These are phyloP conservation scores for Phytopythium mirpurense DNA, from an alignment of 352 stramenopile species.

Conservation along the genomic window DNA sequence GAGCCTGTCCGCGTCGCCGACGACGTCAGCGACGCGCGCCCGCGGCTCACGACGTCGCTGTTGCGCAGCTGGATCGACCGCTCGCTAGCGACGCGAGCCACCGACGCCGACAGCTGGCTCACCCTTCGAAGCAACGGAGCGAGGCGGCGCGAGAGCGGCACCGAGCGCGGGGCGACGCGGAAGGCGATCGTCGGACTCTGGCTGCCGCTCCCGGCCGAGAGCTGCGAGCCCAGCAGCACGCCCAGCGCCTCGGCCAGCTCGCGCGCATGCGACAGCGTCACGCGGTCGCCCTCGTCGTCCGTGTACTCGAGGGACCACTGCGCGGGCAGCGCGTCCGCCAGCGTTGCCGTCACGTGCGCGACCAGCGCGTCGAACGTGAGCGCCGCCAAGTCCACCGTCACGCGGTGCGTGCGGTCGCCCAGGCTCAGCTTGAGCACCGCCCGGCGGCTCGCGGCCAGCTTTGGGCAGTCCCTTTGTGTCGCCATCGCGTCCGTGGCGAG, in stretches of 20 bases:
- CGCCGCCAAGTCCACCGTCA: constrained; percentile 23
- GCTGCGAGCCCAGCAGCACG: constrained; percentile 28
- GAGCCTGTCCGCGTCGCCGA: constrained; percentile 45
- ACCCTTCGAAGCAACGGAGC: constrained; percentile 42
- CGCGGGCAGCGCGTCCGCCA: constrained; percentile 19
- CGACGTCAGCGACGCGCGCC: constrained; percentile 44
- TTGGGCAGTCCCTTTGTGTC: not conserved
- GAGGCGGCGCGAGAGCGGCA: constrained; percentile 42
- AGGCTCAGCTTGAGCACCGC: constrained; percentile 55
- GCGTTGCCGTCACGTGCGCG: constrained; percentile 31
- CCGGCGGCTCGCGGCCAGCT: constrained; percentile 3
- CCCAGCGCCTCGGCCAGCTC: constrained; percentile 56
- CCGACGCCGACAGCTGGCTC: constrained; percentile 35
- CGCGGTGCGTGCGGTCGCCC: constrained; percentile 39
- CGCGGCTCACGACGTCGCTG: constrained; percentile 35
- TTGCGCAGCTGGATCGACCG: constrained; percentile 17
- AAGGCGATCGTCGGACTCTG: constrained; percentile 41
- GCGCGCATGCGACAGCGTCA: constrained; percentile 43
- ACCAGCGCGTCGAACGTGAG: constrained; percentile 42
- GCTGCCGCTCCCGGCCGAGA: constrained; percentile 4
- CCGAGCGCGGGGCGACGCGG: constrained; percentile 36
- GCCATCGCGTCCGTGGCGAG: not conserved
- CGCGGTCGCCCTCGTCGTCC: constrained; percentile 63
- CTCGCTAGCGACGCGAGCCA: constrained; percentile 31
- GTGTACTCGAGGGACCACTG: constrained; percentile 60